A percentile compares a stretch with the other conserved stretches of the same genome.
phyloP scores from a whole-genome alignment of 257 asterid species.

The Forsythia viridissima region DNA sequence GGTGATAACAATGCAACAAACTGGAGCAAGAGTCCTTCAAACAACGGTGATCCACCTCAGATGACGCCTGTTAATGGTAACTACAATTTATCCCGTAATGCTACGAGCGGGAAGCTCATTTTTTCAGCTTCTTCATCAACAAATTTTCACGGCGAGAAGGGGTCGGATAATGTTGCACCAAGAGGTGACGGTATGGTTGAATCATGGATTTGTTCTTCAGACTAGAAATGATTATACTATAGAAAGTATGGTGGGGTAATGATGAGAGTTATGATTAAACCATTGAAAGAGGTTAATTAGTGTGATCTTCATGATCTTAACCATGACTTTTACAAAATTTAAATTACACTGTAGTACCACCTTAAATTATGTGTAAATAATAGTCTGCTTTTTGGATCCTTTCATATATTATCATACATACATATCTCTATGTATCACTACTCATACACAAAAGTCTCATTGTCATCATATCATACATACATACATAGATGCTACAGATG shows the following conservation, averaged over 20 bases:
- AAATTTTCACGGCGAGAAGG: constrained; percentile 36
- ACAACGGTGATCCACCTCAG: constrained; percentile 24
- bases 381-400: constrained; percentile 33
- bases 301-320: constrained; percentile 30
- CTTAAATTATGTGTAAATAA: constrained; percentile 59
- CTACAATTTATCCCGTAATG: constrained; percentile 10
- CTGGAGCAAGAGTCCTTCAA: constrained; percentile 13
- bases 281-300: constrained; percentile 32
- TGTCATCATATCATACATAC: neutral
- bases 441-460: neutral
- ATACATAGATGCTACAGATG: neutral
- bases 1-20: constrained; percentile 3
- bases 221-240: constrained; percentile 47
- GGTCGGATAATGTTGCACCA: constrained; percentile 28
- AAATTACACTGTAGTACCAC: constrained; percentile 23
- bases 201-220: constrained; percentile 72
- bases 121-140: constrained; percentile 26
- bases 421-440: neutral
- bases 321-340: constrained; percentile 34
- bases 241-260: constrained; percentile 32
- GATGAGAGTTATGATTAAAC: constrained; percentile 42
- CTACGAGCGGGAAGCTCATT: constrained; percentile 20
- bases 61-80: constrained; percentile 18
- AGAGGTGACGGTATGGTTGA: constrained; percentile 67
- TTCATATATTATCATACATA: neutral